Conservation (phyloP, 257 asterid species). For the Buddleja alternifolia region DNA sequence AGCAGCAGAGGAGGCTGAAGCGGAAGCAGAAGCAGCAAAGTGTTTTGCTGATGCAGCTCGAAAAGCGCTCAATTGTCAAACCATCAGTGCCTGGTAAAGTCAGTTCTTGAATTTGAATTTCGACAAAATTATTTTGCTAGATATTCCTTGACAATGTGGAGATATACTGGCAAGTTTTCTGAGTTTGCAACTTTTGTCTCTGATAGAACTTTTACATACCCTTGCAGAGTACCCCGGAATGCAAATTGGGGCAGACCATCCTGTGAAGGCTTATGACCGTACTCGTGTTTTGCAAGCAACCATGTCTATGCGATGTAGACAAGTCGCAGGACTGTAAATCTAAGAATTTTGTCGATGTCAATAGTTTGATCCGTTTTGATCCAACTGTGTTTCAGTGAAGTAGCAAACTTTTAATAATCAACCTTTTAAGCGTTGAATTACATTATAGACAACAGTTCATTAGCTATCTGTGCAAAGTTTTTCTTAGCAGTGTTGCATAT, state of each 20-base stretch:
- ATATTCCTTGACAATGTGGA: not conserved
- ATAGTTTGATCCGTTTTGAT: not conserved
- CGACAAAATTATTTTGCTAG: not conserved
- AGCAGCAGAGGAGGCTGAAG: slow-evolving; percentile 96
- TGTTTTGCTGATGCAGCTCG: slow-evolving; percentile 83
- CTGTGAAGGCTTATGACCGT: slow-evolving; percentile 13
- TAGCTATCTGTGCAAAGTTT: not conserved
- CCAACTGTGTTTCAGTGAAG: too few relatives aligned
- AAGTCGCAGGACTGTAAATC: slow-evolving; percentile 27
- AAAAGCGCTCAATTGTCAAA: slow-evolving; percentile 56
- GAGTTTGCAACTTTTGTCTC: not conserved
- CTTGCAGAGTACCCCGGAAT: slow-evolving; percentile 35
- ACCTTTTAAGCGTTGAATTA: not conserved
- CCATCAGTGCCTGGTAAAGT: slow-evolving; percentile 69
- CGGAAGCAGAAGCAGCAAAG: slow-evolving; percentile 85
- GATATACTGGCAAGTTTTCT: not conserved
- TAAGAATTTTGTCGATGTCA: slow-evolving; percentile 24
- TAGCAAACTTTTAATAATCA: not conserved
- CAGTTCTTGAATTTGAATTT: slow-evolving; percentile 14
- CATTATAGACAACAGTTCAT: not conserved
- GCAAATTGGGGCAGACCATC: slow-evolving; percentile 15
- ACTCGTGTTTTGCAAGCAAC: slow-evolving; percentile 31
- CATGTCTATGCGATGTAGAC: slow-evolving; percentile 31
- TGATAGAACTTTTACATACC: slow-evolving; percentile 19
- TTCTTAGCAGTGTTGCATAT: not conserved